Evolutionary conservation across 805 yeast species (phyloP), one percentile per base, ranked within the genome.

Genomic region (Ogataea salicorniae): DNA sequence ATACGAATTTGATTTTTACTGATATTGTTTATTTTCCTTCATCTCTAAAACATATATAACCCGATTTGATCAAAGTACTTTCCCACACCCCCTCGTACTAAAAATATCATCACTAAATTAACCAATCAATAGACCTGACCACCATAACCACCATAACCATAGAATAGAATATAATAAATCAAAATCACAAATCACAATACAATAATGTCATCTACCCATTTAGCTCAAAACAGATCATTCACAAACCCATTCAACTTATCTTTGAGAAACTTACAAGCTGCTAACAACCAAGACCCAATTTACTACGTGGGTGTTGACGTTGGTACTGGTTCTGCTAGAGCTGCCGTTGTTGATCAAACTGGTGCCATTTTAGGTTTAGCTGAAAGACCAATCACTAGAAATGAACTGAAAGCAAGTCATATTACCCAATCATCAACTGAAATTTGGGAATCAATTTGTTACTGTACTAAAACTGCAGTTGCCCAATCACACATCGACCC

Each of bases 261-360:
- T 7, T 48, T 59, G 37, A 51, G 53, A 41, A 58, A 62, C 46
- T 50, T 63, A 37, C 63, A 57, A 41, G 23, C 43, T 13, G 34
- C 45, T 8, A 60, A 51, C 5, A 45, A 36, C 34, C 58, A 52
- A 6, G 54, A 53, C 16, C 68, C 67, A 4, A 60, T 67, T 15
- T 67, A 63, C 46, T 68, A 66, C 43, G 66, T 68, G 13, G 72
- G 72, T 43, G 72, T 68, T 26, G 72, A 68, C 41, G 72, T 94
- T 23, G 99, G 99, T n/a, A 91, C 98, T 0, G 99, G 98, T 15
- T 87, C 96, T 2, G 97, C 97, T 6, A 75, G 99, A 54, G 98
- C 98, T 5, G 92, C 96, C 59, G 72, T 94, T 15, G 87, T 92
- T 53, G 94, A 91, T 64, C 78, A 81, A 58, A 72, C 76, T 38